Evolutionary conservation across 1,284 basidiomycete genomes (phyloP), one percentile per base, ranked within the genome.

Genomic region (Wolfiporia cocos): DNA sequence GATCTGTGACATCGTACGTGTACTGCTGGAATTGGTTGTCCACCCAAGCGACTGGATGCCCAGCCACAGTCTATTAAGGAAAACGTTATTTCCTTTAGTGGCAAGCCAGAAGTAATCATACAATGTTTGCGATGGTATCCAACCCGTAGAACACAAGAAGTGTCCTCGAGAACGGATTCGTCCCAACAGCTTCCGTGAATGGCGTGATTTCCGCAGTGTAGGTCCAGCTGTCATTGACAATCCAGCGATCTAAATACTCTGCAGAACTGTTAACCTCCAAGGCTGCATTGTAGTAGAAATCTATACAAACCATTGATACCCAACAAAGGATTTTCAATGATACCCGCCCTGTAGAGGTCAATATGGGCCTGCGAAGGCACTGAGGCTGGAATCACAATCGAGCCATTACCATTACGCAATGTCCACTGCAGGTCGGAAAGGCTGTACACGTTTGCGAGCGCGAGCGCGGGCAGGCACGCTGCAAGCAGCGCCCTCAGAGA

Each of bases 81-180:
- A 4, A 34, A 7, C 12, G 12, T 19, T 12, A 26, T 18, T 23
- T 11, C n/a, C 23, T 17, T 31, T 14, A 18, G 3, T 28, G 21
- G 4, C 17, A 12, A 18, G 4, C 7, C 1, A 30, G 17, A 39
- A 29, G 15, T 6, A 24, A 4, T 49, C 63, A 30, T 37, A 67
- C 65, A 39, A 80, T 73, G 39, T 74, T 76, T 7, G 74, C 73
- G 37, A 80, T 64, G 0, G 75, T 78, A 53, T 81, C 76, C 28
- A 81, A 64, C 3, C 77, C 78, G 39, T 77, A 71, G 54, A 81
- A 79, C 12, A 78, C 68, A n/a, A 81, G 62, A 20, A 78, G 56
- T 1, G 68, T 63, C 19, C 63, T 56, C 6, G 54, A 29, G 19
- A 52, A 51, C 22, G 58, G 12, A 14, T 41, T 41, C 12, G 29